Conservation (phyloP, 495 filamentous ascomycete species). For the Penicillium parvum region DNA sequence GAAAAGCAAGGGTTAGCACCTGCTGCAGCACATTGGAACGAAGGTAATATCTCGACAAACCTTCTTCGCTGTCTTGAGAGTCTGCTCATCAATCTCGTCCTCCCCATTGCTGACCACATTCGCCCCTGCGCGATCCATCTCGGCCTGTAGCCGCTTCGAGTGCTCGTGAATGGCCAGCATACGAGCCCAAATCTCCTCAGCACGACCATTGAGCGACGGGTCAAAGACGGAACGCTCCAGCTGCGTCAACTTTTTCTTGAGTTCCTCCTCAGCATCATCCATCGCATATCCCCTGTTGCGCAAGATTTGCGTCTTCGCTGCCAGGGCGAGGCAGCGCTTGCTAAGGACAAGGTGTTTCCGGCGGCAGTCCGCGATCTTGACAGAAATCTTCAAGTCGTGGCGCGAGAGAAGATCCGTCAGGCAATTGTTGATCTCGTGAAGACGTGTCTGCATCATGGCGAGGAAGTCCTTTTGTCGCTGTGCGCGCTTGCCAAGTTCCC, state of each 20-base stretch:
- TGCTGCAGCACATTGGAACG: no score
- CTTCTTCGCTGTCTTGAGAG: slow-evolving; percentile 78
- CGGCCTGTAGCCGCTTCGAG: slow-evolving; percentile 69
- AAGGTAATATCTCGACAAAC: no score
- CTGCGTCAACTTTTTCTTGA: slow-evolving; percentile 75
- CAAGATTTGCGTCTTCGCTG: slow-evolving; percentile 86
- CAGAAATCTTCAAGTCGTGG: slow-evolving; percentile 76
- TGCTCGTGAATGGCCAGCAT: slow-evolving; percentile 81
- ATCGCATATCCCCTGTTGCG: slow-evolving; percentile 90
- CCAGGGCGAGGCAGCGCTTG: slow-evolving; percentile 76
- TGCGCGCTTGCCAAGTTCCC: slow-evolving; percentile 69
- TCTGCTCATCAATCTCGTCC: slow-evolving; percentile 67
- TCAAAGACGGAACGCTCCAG: slow-evolving; percentile 77
- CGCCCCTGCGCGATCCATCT: slow-evolving; percentile 63
- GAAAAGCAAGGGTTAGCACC: slow-evolving; percentile 10
- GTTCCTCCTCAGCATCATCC: slow-evolving; percentile 82
- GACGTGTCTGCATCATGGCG: slow-evolving; percentile 64
- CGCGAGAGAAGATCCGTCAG: slow-evolving; percentile 72
- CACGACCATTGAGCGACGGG: slow-evolving; percentile 73
- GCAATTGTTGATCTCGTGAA: slow-evolving; percentile 87
- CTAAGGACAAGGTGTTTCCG: slow-evolving; percentile 75
- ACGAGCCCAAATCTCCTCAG: slow-evolving; percentile 95
- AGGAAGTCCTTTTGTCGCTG: slow-evolving; percentile 71
- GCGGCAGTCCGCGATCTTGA: slow-evolving; percentile 73
- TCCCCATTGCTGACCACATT: slow-evolving; percentile 44